Evolutionary conservation across 768 basidiomycete genomes (phyloP).

Genomic region (Lanmaoa pseudosensibilis): DNA sequence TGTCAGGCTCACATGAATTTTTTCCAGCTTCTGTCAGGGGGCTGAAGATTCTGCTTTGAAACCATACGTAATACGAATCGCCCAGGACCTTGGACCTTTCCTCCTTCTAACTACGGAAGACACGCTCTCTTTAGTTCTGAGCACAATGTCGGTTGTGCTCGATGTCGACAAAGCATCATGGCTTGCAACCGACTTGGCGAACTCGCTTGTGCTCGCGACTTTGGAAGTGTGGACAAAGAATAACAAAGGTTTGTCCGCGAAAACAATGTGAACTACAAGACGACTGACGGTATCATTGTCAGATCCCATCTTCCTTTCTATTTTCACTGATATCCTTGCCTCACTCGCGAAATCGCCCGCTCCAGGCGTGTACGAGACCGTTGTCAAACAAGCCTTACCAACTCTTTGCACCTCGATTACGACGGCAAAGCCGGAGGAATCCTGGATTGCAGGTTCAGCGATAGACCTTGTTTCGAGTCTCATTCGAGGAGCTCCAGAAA

Average conservation of each 20-base stretch:
- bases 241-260: conserved; percentile 61
- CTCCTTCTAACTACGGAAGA: conserved; percentile 80
- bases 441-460: conserved; percentile 76
- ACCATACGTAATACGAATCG: conserved; percentile 70
- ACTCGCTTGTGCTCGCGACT: conserved; percentile 61
- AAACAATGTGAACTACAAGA: background rate
- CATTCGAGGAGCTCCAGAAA: conserved; percentile 60
- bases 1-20: conserved; percentile 5
- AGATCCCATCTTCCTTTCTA: conserved; percentile 90
- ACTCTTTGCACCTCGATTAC: conserved; percentile 65
- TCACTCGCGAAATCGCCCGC: conserved; percentile 64
- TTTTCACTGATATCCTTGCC: conserved; percentile 77
- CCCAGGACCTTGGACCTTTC: conserved; percentile 82
- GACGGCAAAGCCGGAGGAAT: conserved; percentile 57
- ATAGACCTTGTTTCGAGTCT: conserved; percentile 80
- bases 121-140: conserved; percentile 83
- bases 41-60: conserved; percentile 55
- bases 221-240: conserved; percentile 87
- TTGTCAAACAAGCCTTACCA: conserved; percentile 75
- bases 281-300: conserved; percentile 15
- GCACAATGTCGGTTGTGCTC: conserved; percentile 78
- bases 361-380: conserved; percentile 63
- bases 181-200: conserved; percentile 66
- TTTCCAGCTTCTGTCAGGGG: conserved; percentile 65
- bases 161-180: conserved; percentile 72